These are phyloP conservation scores for Daldinia decipiens DNA, from an alignment of 495 filamentous ascomycete genomes.

Conservation along the genomic window DNA sequence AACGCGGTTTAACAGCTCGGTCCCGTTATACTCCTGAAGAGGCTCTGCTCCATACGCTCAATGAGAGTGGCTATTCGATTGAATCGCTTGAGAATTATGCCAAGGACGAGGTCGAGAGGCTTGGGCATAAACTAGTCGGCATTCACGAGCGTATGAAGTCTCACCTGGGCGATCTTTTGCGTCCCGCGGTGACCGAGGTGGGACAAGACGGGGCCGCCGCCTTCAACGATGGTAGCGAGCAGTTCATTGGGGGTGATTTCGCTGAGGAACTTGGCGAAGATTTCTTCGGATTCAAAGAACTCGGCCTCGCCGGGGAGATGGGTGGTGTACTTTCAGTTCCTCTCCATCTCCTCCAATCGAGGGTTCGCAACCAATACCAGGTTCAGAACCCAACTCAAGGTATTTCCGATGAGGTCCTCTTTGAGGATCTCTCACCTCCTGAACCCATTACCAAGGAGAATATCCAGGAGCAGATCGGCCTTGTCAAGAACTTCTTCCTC, in stretches of 20 bases:
- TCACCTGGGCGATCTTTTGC: conserved; percentile 87
- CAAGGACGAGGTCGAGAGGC: conserved; percentile 92
- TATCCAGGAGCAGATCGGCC: conserved; percentile 79
- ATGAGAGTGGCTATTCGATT: conserved; percentile 81
- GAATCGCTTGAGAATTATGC: conserved; percentile 88
- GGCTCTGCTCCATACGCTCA: conserved; percentile 83
- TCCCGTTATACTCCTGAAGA: conserved; percentile 81
- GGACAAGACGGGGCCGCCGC: conserved; percentile 86
- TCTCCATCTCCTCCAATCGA: conserved; percentile 90
- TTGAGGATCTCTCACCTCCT: conserved; percentile 75
- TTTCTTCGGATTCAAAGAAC: conserved; percentile 98
- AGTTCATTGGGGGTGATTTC: conserved; percentile 96
- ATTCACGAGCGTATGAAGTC: conserved; percentile 94
- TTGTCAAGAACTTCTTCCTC: conserved; percentile 90
- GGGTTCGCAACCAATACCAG: conserved; percentile 83
- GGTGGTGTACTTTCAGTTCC: conserved; percentile 89
- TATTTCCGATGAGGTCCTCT: conserved; percentile 66
- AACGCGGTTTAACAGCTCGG: conserved; percentile 52
- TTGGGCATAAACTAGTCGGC: conserved; percentile 79
- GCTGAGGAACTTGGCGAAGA: conserved; percentile 97
- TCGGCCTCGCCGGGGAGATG: conserved; percentile 90
- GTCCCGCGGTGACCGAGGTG: conserved; percentile 83
- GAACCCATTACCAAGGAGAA: conserved; percentile 84
- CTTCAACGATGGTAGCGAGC: conserved; percentile 96
- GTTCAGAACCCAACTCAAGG: conserved; percentile 70